Evolutionary conservation across 2,329 filamentous ascomycete species (phyloP).

Genomic region (Fusarium subtropicale): DNA sequence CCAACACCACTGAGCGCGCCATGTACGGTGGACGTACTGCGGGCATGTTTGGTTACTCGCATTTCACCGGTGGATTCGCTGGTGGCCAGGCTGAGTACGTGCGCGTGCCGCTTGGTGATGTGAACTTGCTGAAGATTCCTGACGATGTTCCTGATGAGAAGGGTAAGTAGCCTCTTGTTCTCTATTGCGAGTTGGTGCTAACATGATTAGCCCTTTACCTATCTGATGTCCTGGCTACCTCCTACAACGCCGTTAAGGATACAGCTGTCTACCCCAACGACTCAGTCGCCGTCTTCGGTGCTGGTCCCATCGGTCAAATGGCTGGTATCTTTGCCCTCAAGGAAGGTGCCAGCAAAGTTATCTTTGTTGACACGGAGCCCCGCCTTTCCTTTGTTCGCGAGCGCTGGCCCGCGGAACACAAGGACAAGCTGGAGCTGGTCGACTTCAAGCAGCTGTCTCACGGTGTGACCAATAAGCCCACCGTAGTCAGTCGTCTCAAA

Average conservation of each 20-base stretch:
- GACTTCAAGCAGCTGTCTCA: slow-evolving; percentile 72
- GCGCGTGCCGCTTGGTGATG: slow-evolving; percentile 81
- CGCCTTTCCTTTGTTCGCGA: slow-evolving; percentile 75
- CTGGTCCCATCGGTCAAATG: slow-evolving; percentile 89
- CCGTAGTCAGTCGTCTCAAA: slow-evolving; percentile 78
- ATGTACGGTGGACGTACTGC: slow-evolving; percentile 85
- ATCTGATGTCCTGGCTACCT: slow-evolving; percentile 82
- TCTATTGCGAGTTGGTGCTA: background rate
- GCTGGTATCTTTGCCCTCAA: slow-evolving; percentile 77
- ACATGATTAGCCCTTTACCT: slow-evolving; percentile 69
- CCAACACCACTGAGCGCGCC: slow-evolving; percentile 74
- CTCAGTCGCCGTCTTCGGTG: slow-evolving; percentile 85
- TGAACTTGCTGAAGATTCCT: slow-evolving; percentile 84
- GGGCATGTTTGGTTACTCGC: slow-evolving; percentile 78
- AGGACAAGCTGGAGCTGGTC: slow-evolving; percentile 71
- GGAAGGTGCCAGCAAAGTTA: slow-evolving; percentile 80
- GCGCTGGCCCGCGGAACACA: slow-evolving; percentile 64
- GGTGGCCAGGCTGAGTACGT: slow-evolving; percentile 91
- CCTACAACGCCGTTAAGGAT: slow-evolving; percentile 85
- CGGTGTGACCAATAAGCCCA: slow-evolving; percentile 67
- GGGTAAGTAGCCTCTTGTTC: slow-evolving; percentile 51
- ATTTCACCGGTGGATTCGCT: slow-evolving; percentile 88
- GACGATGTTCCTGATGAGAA: slow-evolving; percentile 87
- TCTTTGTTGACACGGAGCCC: slow-evolving; percentile 80
- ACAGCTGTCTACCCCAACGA: slow-evolving; percentile 83